phyloP scores from a whole-genome alignment of 1,284 basidiomycete species.

The Lentinula novae-zelandiae region DNA sequence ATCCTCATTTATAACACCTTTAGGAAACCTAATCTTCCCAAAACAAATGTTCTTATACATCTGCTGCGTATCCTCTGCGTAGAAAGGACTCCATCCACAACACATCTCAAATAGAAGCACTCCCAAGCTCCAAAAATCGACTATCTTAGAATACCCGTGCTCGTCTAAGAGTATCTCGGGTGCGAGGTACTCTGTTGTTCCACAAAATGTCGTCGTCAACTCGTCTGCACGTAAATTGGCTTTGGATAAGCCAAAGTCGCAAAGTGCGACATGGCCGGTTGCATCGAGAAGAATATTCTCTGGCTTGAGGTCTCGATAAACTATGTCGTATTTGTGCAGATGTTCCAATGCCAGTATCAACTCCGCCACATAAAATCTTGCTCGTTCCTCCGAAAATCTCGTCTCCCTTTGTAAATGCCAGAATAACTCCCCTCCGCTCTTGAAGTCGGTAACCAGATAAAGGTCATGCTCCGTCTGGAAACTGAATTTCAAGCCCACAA shows the following conservation, averaged over 20 bases:
- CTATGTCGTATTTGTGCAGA: conserved; percentile 95
- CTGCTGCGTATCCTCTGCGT: conserved; percentile 98
- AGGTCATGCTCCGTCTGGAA: conserved; percentile 97
- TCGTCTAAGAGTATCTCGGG: conserved; percentile 99
- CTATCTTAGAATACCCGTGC: conserved; percentile 97
- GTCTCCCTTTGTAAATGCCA: conserved; percentile 98
- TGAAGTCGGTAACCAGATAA: conserved; percentile 98
- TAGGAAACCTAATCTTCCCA: conserved; percentile 98
- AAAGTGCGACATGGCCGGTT: conserved; percentile 94
- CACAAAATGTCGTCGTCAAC: conserved; percentile 97
- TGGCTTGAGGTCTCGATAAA: conserved; percentile 95
- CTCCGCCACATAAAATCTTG: conserved; percentile 94
- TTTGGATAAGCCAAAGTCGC: conserved; percentile 97
- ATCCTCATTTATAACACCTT: conserved; percentile 95
- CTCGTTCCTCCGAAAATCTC: conserved; percentile 87
- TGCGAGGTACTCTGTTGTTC: conserved; percentile 96
- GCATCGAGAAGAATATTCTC: conserved; percentile 97
- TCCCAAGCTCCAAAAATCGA: conserved; percentile 98
- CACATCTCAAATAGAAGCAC: conserved; percentile 97
- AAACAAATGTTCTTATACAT: conserved; percentile 99
- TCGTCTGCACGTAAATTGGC: conserved; percentile 92
- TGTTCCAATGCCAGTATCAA: conserved; percentile 93
- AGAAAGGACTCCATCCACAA: conserved; percentile 99
- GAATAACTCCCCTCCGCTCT: conserved; percentile 97
- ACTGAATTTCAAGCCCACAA: conserved; percentile 97